These are phyloP conservation scores for Chytriomyces hyalinus DNA, from an alignment of 192 early-diverging fungal genomes.

Conservation along the genomic window DNA sequence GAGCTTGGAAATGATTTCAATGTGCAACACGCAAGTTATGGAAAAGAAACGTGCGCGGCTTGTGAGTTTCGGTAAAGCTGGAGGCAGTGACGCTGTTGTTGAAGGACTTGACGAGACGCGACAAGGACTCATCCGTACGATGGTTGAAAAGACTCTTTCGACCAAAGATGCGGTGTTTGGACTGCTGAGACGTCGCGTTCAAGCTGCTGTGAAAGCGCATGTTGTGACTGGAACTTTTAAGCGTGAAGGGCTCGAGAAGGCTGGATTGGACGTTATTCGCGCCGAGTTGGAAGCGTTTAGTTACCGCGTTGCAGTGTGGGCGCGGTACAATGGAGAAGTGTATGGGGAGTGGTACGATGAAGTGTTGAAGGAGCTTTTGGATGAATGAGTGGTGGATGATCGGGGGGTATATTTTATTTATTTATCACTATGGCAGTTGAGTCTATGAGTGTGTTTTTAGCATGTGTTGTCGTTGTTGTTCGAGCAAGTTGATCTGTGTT, in stretches of 20 bases:
- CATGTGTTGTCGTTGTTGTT: too few relatives aligned
- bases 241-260: conserved; percentile 50
- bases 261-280: conserved; percentile 57
- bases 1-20: conserved; percentile 30
- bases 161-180: conserved; percentile 60
- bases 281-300: conserved; percentile 58
- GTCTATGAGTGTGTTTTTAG: too few relatives aligned
- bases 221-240: conserved; percentile 51
- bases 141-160: conserved; percentile 57
- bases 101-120: conserved; percentile 41
- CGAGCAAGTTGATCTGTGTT: too few relatives aligned
- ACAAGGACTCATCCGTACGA: conserved; percentile 41
- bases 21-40: conserved; percentile 7
- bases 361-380: conserved; percentile 52
- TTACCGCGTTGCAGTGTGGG: conserved; percentile 48
- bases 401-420: too few relatives aligned
- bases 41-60: conserved; percentile 14
- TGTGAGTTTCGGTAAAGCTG: conserved; percentile 3
- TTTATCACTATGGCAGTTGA: too few relatives aligned
- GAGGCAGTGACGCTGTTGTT: neutral
- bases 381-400: neutral
- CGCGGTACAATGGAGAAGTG: conserved; percentile 66
- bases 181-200: conserved; percentile 59
- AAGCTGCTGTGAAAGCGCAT: conserved; percentile 45
- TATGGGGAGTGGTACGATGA: conserved; percentile 63